Evolutionary conservation across 108 stramenopile genomes (phyloP), one percentile per base, ranked within the genome.

Genomic region (Cyclostephanos invisitatus): DNA sequence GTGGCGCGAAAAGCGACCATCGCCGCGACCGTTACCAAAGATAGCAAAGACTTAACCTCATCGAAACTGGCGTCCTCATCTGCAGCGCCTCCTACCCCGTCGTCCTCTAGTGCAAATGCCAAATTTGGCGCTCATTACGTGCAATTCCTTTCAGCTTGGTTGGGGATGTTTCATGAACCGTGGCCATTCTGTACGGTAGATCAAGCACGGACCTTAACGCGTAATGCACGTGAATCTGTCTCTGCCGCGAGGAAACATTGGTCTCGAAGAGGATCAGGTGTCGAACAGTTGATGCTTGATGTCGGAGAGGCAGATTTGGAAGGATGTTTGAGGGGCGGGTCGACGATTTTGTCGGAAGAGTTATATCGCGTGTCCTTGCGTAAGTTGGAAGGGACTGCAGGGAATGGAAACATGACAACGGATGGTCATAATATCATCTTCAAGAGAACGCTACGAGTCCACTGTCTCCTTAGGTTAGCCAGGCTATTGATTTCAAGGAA

Each of bases 251-350:
- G 56, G 10, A 72, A 50, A 42, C 46, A 62, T 14, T 87, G 83
- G 84, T 82, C 79, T 21, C 79, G 90, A 51, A 25, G 44, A 18
- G 10, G 58, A 32, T 63, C 73, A 27, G 37, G 4, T 1, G 10
- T 84, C 24, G 90, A 91, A 71, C 9, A 71, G 7, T 46, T 83
- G 10, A 11, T 91, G 11, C 29, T 91, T 2, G 81, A 89, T 64
- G 58, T 89, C 18, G 90, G 73, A 22, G 73, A 80, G 29, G 90
- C 90, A 22, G 90, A 91, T 71, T 85, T 88, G 21, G 89, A 91
- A 65, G 55, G 78, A 35, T 70, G 48, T 38, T 67, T 87, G 6
- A 44, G 64, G 5, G 87, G 89, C 55, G 89, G 89, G 7, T 74
- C 85, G 54, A 29, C 54, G 2, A 27, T 60, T 27, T 21, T 50